Evolutionary conservation across 208 protist genomes (phyloP), one percentile per base, ranked within the genome.

Genomic region (Tritrichomonas foetus): DNA sequence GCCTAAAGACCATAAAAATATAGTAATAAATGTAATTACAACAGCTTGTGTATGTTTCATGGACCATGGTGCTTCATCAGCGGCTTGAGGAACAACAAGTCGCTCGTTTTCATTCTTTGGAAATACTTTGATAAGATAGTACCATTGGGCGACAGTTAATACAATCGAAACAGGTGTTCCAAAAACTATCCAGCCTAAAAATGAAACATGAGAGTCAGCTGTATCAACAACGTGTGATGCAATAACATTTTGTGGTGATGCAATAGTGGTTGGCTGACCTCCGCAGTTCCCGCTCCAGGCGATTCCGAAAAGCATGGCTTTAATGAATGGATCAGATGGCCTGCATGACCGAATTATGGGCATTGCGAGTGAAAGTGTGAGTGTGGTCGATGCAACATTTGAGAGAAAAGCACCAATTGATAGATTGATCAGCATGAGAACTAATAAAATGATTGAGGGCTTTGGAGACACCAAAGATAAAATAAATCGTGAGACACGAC

Each of bases 181-280:
- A 36, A 89, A 89, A 2, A 47, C 53, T 20, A 89, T 44, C 78
- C 78, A 89, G 33, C 57, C 27, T 22, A 89, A 57, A 33, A 89
- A 89, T 3, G 25, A 33, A 5, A 89, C 44, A 33, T 44, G 78
- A 61, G 33, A 27, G 2, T 57, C 47, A 3, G 78, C 13, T 0
- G 27, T 20, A 39, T 44, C n/a, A n/a, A 89, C 47, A 50, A 89
- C n/a, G 27, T 49, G 33, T 22, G 78, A 89, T 57, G 78, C 78
- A 57, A 89, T 89, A 20, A 89, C 78, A 89, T 89, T 89, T 36
- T 89, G 78, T 16, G 78, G 78, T 20, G 78, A 89, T 39, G 78
- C 44, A 39, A 89, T 89, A 27, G 47, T n/a, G 27, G 78, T 89
- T 33, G 47, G 44, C 47, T 44, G 33, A 3, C 78, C 78, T 41